Evolutionary conservation across 2,329 filamentous ascomycete genomes (phyloP).

Genomic region (Scolecobasidium constrictum): DNA sequence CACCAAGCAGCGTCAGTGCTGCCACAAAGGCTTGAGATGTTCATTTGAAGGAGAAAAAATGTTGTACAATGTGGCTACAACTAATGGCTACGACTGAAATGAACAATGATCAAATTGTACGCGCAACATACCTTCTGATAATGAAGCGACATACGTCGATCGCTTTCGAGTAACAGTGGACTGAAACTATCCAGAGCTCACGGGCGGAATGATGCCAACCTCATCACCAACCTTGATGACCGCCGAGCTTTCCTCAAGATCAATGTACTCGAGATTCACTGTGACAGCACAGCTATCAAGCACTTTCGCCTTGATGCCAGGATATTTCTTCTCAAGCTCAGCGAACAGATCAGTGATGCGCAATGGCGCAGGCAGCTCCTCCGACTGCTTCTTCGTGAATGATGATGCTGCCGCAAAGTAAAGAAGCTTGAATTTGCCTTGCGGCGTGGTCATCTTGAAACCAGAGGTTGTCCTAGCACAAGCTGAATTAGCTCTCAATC

Average conservation of each 20-base stretch:
- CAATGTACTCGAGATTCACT: slow-evolving; percentile 72
- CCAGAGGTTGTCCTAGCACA: slow-evolving; percentile 30
- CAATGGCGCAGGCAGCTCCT: slow-evolving; percentile 56
- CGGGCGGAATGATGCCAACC: slow-evolving; percentile 78
- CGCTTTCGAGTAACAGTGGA: too few relatives aligned
- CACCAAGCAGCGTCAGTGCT: neutral
- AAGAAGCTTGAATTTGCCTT: slow-evolving; percentile 64
- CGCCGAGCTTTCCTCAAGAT: slow-evolving; percentile 40
- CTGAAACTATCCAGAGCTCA: slow-evolving; percentile 78
- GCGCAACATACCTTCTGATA: too few relatives aligned
- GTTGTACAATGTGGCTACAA: too few relatives aligned
- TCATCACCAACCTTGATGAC: slow-evolving; percentile 64
- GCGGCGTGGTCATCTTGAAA: slow-evolving; percentile 29
- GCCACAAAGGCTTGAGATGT: neutral
- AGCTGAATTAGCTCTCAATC: neutral
- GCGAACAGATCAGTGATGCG: slow-evolving; percentile 51
- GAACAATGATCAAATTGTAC: too few relatives aligned
- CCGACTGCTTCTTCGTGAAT: slow-evolving; percentile 57
- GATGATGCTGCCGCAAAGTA: slow-evolving; percentile 72
- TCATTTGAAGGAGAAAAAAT: too few relatives aligned
- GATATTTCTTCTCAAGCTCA: slow-evolving; percentile 57
- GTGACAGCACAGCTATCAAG: slow-evolving; percentile 66
- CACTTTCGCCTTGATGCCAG: slow-evolving; percentile 57
- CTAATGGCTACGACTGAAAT: too few relatives aligned
- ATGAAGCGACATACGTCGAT: too few relatives aligned